Conservation (phyloP, 495 filamentous ascomycete species). For the Pseudomonodictys pantanalensis region DNA sequence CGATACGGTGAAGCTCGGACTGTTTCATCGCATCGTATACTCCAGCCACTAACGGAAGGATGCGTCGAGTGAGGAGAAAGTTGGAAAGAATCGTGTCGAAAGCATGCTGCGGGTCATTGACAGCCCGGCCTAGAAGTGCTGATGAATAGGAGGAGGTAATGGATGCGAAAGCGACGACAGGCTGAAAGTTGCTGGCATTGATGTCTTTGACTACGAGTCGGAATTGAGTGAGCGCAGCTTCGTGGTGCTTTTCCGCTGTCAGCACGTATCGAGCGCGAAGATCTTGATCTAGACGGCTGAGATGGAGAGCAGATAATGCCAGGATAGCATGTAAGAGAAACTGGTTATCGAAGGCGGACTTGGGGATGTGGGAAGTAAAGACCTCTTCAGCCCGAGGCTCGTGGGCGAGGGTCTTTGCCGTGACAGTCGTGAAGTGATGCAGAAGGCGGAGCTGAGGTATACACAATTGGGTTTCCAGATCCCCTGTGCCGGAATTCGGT, state of each 20-base stretch:
- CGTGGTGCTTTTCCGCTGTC: slow-evolving; percentile 17
- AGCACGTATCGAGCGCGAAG: slow-evolving; percentile 1
- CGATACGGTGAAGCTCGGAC: slow-evolving; percentile 1
- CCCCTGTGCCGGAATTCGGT: not conserved
- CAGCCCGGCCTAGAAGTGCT: not conserved
- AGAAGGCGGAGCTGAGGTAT: slow-evolving; percentile 23
- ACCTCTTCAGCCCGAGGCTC: slow-evolving; percentile 4
- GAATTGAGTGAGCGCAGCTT: slow-evolving; percentile 18
- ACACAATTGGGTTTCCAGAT: not conserved
- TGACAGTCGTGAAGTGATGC: slow-evolving; percentile 19
- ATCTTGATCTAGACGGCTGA: slow-evolving; percentile 11
- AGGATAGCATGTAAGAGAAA: slow-evolving; percentile 26
- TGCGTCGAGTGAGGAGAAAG: slow-evolving; percentile 9
- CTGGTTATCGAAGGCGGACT: slow-evolving; percentile 11
- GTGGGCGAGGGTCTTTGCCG: slow-evolving; percentile 1
- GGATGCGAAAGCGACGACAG: slow-evolving; percentile 18
- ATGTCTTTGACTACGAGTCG: slow-evolving; percentile 6
- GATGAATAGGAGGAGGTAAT: slow-evolving; percentile 16
- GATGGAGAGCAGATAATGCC: slow-evolving; percentile 28
- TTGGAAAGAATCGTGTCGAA: slow-evolving; percentile 10
- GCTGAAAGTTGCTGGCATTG: slow-evolving; percentile 15
- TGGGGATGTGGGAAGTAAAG: slow-evolving; percentile 1
- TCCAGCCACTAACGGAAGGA: slow-evolving; percentile 2
- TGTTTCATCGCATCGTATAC: slow-evolving; percentile 2
- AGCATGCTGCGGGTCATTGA: not conserved